Base-by-base conservation (phyloP, 2,329 filamentous ascomycete genomes). In the Alternaria tenuissima region DNA sequence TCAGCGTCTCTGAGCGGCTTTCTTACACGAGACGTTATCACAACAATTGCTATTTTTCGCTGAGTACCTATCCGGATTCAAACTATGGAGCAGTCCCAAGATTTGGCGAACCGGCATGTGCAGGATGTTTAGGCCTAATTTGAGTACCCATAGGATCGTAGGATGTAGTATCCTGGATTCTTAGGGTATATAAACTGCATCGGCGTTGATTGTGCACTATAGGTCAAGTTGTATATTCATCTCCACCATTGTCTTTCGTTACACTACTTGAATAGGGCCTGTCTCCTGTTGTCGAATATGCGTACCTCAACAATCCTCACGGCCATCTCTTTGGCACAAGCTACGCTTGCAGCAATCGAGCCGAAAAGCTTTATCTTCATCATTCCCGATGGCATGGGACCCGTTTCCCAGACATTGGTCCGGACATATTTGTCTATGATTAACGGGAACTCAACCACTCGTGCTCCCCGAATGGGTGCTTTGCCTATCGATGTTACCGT, bases 361-460 rank as follows among this genome's bases (percentile, higher is more conserved):
- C 55, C 55, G 7, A 57, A 28, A 32, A 71, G 69, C 54, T 69
- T 72, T 30, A 70, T 72, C 46, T 71, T 71, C 42, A 67, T 72
- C 34, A 61, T 72, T 5, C 68, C 68, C 7, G 69, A 72, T 63
- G 68, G 68, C 22, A 71, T 71, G 61, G 69, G 68, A 2, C 64
- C 59, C 22, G 67, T 62, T 4, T 72, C 69, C 3, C 68, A 71
- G 52, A 71, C 68, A 7, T 65, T 72, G 56, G 62, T 67, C 18
- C 62, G 69, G 9, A 65, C 68, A 39, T 70, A 67, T 24, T 58
- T 69, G 20, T 70, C 65, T 7, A 54, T 72, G 44, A 52, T 67
- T 3, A 63, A 64, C 18, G 65, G 65, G 11, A 63, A 66, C 26
- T 63, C 63, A 39, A 69, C 65, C 28, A 55, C 63, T 3, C 64